Evolutionary conservation across 805 yeast genomes (phyloP).

Genomic region (Wickerhamiella sergipiensis): DNA sequence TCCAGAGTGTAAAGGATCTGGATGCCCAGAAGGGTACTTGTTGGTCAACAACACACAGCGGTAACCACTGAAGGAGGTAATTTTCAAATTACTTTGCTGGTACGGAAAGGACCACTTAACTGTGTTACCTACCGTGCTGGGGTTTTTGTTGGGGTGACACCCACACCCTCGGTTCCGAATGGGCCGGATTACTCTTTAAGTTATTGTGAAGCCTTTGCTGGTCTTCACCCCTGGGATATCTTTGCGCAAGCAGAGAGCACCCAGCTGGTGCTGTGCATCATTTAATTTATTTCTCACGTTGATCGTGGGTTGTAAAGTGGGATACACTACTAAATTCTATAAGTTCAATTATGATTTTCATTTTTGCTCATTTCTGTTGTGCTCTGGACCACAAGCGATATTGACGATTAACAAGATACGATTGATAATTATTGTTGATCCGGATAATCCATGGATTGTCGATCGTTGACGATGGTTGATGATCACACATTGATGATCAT

Average conservation of each 20-base stretch:
- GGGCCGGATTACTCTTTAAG: conserved; percentile 10
- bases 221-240: conserved; percentile 5
- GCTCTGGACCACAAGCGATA: no score
- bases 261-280: conserved; percentile 13
- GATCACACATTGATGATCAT: no score
- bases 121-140: neutral
- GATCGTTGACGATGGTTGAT: no score
- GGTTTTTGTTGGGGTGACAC: conserved; percentile 8
- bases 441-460: no score
- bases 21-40: neutral
- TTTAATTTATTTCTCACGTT: neutral
- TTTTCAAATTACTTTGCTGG: conserved; percentile 3
- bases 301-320: neutral
- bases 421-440: no score
- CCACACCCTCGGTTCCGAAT: conserved; percentile 10
- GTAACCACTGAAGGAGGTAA: conserved; percentile 10
- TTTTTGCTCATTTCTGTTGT: no score
- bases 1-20: neutral
- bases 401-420: no score
- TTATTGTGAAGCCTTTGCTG: neutral
- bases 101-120: neutral
- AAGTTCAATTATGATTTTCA: no score
- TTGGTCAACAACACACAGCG: conserved; percentile 11
- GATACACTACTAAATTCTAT: neutral
- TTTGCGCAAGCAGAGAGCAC: conserved; percentile 5